Conservation (phyloP, 208 protist genomes). For the Trypanosoma avium region DNA sequence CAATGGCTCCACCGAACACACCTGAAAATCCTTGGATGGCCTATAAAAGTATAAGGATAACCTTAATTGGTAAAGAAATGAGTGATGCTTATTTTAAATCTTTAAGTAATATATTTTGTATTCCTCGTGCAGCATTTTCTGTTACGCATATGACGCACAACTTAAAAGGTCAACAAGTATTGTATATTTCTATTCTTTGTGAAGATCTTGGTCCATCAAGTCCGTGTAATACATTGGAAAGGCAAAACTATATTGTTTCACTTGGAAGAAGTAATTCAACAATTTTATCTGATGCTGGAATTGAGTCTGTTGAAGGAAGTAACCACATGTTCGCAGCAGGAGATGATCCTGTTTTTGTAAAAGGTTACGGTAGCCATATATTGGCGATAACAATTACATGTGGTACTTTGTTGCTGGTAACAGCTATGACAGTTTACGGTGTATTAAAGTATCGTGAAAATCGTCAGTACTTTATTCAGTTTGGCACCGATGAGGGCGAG, state of each 20-base stretch:
- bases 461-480: slow-evolving; percentile 75
- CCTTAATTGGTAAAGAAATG: slow-evolving; percentile 27
- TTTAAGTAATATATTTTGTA: slow-evolving; percentile 50
- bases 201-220: slow-evolving; percentile 30
- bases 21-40: slow-evolving; percentile 29
- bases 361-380: slow-evolving; percentile 1
- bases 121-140: slow-evolving; percentile 40
- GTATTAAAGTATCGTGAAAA: slow-evolving; percentile 68
- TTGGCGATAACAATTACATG: slow-evolving; percentile 31
- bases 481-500: slow-evolving; percentile 64
- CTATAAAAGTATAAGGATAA: slow-evolving; percentile 51
- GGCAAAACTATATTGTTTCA: slow-evolving; percentile 61
- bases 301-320: slow-evolving; percentile 30
- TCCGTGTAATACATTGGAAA: slow-evolving; percentile 50
- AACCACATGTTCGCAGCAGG: slow-evolving; percentile 36
- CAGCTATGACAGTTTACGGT: slow-evolving; percentile 43
- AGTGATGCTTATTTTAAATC: slow-evolving; percentile 24
- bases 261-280: slow-evolving; percentile 20
- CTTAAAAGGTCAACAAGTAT: slow-evolving; percentile 26
- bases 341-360: slow-evolving; percentile 29
- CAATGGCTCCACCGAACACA: slow-evolving; percentile 30
- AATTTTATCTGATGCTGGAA: slow-evolving; percentile 19
- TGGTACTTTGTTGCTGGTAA: slow-evolving; percentile 27
- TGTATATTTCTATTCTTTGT: slow-evolving; percentile 63
- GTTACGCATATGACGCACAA: slow-evolving; percentile 38